Conservation (phyloP, 495 filamentous ascomycete species). For the Penicillium samsonianum region DNA sequence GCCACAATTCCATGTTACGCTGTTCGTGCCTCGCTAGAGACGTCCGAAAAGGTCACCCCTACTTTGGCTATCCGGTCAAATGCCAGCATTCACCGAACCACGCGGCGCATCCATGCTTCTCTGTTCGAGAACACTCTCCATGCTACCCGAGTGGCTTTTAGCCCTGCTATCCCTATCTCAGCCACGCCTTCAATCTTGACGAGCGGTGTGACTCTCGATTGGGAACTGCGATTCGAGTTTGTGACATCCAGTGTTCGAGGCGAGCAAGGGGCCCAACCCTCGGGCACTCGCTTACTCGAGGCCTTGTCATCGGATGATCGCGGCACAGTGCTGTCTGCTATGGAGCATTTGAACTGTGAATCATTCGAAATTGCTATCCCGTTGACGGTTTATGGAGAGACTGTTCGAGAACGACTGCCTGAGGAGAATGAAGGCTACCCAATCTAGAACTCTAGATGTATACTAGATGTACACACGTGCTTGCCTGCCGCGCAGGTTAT, state of each 20-base stretch:
- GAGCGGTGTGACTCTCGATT: slow-evolving; percentile 78
- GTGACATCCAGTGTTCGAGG: slow-evolving; percentile 59
- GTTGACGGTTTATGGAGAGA: slow-evolving; percentile 78
- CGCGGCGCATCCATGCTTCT: slow-evolving; percentile 73
- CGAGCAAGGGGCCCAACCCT: slow-evolving; percentile 33
- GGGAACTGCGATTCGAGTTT: slow-evolving; percentile 88
- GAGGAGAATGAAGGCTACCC: slow-evolving; percentile 51
- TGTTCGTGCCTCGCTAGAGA: slow-evolving; percentile 73
- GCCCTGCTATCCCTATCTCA: slow-evolving; percentile 72
- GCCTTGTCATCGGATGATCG: slow-evolving; percentile 69
- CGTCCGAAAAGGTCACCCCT: slow-evolving; percentile 74
- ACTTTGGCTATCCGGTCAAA: slow-evolving; percentile 79
- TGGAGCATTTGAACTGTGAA: slow-evolving; percentile 77
- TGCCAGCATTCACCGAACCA: slow-evolving; percentile 81
- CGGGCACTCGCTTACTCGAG: slow-evolving; percentile 49
- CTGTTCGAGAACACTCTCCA: slow-evolving; percentile 80
- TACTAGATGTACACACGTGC: not conserved
- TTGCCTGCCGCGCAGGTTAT: slow-evolving; percentile 9
- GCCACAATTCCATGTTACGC: slow-evolving; percentile 78
- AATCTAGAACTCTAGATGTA: slow-evolving; percentile 32
- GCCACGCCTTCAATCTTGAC: slow-evolving; percentile 90
- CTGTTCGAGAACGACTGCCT: slow-evolving; percentile 43
- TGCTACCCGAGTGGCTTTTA: slow-evolving; percentile 74
- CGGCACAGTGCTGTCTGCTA: slow-evolving; percentile 67
- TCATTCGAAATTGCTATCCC: slow-evolving; percentile 89